Conservation (phyloP, 371 early-diverging fungal species). For the Actinomortierella ambigua region DNA sequence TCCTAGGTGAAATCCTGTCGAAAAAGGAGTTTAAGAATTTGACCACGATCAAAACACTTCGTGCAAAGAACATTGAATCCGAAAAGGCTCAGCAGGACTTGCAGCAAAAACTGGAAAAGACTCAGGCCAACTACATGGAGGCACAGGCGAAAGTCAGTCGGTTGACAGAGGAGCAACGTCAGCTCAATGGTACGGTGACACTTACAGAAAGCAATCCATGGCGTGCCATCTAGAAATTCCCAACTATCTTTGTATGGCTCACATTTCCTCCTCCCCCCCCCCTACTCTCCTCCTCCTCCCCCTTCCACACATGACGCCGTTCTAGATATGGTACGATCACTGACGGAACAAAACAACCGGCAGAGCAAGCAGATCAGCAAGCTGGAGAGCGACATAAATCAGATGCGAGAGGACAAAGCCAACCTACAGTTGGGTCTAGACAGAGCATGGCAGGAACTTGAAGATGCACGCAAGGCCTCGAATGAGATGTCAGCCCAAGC, state of each 20-base stretch:
- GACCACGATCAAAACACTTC: constrained; percentile 74
- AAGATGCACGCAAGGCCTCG: constrained; percentile 30
- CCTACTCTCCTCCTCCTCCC: too few relatives aligned
- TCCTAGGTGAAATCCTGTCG: constrained; percentile 76
- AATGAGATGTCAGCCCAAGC: constrained; percentile 35
- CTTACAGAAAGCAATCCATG: too few relatives aligned
- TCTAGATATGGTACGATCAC: constrained; percentile 55
- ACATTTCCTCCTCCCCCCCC: too few relatives aligned
- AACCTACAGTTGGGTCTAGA: constrained; percentile 61
- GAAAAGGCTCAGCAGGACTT: constrained; percentile 64
- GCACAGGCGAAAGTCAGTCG: constrained; percentile 57
- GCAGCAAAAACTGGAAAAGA: constrained; percentile 67
- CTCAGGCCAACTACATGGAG: constrained; percentile 51
- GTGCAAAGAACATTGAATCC: constrained; percentile 66
- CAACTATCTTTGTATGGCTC: too few relatives aligned
- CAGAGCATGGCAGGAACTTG: constrained; percentile 44
- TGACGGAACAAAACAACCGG: constrained; percentile 60
- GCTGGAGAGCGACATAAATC: constrained; percentile 60
- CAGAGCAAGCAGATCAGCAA: constrained; percentile 69
- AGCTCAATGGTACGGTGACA: constrained; percentile 50
- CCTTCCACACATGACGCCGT: too few relatives aligned
- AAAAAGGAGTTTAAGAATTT: constrained; percentile 78
- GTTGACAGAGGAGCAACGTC: constrained; percentile 59
- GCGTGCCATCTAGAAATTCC: too few relatives aligned
- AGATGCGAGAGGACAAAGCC: constrained; percentile 47